Percentiles rank a stretch among this genome's conserved stretches.
Evolutionary conservation across 2,329 filamentous ascomycete genomes (phyloP).

Genomic region (Microcera coccophila): DNA sequence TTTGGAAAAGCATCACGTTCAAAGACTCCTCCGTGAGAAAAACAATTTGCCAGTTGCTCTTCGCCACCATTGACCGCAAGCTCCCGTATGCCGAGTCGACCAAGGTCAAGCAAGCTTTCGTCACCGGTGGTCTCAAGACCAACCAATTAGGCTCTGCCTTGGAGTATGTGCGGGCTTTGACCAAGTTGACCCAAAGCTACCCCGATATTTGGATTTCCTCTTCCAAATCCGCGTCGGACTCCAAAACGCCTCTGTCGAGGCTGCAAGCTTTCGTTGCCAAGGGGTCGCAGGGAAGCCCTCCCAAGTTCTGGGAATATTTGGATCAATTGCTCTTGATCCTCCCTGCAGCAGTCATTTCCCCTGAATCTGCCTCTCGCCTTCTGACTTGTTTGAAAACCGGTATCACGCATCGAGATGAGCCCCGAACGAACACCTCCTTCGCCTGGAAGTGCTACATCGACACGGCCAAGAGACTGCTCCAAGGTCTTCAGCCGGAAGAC

Average conservation of each 20-base stretch:
- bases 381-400: constrained; percentile 67
- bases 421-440: constrained; percentile 59
- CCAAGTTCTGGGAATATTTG: constrained; percentile 70
- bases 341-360: constrained; percentile 40
- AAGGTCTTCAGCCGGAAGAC: constrained; percentile 42
- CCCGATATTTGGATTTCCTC: constrained; percentile 72
- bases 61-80: constrained; percentile 45
- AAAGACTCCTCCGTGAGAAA: constrained; percentile 54
- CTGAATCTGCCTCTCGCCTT: constrained; percentile 56
- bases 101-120: constrained; percentile 55
- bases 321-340: constrained; percentile 60
- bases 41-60: constrained; percentile 49
- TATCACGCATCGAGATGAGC: constrained; percentile 70
- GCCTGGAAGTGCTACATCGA: constrained; percentile 76
- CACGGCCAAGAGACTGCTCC: constrained; percentile 52
- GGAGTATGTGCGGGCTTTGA: constrained; percentile 65
- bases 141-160: constrained; percentile 70
- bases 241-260: constrained; percentile 51
- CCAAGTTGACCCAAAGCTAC: constrained; percentile 59
- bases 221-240: constrained; percentile 38
- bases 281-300: constrained; percentile 74
- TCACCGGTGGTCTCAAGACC: constrained; percentile 69
- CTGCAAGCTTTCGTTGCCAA: constrained; percentile 72
- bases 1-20: constrained; percentile 65
- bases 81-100: constrained; percentile 48